Evolutionary conservation across 1,284 basidiomycete species (phyloP), one percentile per base, ranked within the genome.

Genomic region (Retiboletus flavoniger): DNA sequence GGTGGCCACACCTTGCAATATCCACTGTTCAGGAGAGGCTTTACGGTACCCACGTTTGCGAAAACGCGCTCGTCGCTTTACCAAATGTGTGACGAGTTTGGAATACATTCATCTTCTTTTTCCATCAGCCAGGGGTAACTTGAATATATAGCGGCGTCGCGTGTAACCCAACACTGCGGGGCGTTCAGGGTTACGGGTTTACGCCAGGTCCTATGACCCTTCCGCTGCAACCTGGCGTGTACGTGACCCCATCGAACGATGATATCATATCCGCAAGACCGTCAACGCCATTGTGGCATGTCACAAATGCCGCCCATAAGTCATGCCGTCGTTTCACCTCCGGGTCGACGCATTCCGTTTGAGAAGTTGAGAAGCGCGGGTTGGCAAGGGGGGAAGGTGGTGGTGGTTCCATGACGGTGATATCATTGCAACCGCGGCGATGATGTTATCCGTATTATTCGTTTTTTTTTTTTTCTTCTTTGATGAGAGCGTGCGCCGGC

Each of bases 161-260:
- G 28, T 39, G 35, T 39, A 17, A 8, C 24, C 19, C 34, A 13
- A 13, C 47, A 24, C 38, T 43, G 43, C 26, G 52, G 45, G 52
- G 50, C 26, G 26, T 44, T 46, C 53, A 65, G 63, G 60, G 61
- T 50, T 48, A 29, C 42, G 59, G 54, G 54, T 44, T 54, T 47
- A 44, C 40, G 43, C 51, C 47, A 19, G 38, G 38, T 24, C 31
- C 26, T 16, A 24, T 8, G 16, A 7, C 1, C 13, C 43, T 39
- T 39, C 38, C 17, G 17, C 10, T 21, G 44, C 16, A 17, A 9
- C 19, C 32, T 35, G 3, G 45, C 28, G 41, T 17, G 43, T 52
- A 43, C 38, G 43, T 49, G 46, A 21, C 7, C 13, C 43, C 46
- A 7, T 47, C 28, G 16, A 34, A 32, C 24, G 36, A 58, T 63